Base-by-base conservation (phyloP, 495 filamentous ascomycete genomes). In the Cercophora sp. region DNA sequence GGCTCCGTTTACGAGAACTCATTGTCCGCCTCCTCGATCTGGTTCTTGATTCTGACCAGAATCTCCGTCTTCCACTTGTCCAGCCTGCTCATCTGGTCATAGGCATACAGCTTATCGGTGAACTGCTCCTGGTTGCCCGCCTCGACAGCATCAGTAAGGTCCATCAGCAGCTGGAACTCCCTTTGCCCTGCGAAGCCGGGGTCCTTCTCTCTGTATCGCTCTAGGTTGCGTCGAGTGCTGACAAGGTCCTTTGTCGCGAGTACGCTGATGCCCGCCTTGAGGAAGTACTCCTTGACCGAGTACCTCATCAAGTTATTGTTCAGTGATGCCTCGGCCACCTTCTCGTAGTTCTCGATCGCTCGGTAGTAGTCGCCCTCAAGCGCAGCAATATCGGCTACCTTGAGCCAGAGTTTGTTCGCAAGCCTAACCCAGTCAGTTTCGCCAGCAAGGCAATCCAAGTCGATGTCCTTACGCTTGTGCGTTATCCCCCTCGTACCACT, bases 41-140 rank as follows among this genome's bases (percentile, higher is more conserved):
- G 77, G 61, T 83, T 83, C 81, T 96, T 96, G 61, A 96, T 75
- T 61, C 83, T 79, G 60, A 95, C 67, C 43, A 96, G 70, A 31
- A 96, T 78, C 31, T 86, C 89, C 49, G 87, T 94, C 84, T 95
- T 92, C 91, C 92, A 96, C 75, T 91, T 90, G 63, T 95, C 89
- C 61, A 96, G 72, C 73, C 89, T 88, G 71, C 85, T 91, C 74
- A 95, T 77, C 74, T 91, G 87, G 69, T 96, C 87, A 63, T 76
- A 96, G 58, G 87, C 81, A 71, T 86, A 92, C 45, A 96, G 73
- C 71, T 89, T 91, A 62, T 94, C 89, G 9, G 83, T 82, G 57
- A 93, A 97, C 27, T 69, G 74, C 51, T 94, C 90, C 67, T 84
- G 84, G 62, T 95, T 86, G 15, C 82, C 83, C 11, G 73, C 68